Conservation (phyloP, 148 eudicot species). For the Nyssa sinensis region DNA sequence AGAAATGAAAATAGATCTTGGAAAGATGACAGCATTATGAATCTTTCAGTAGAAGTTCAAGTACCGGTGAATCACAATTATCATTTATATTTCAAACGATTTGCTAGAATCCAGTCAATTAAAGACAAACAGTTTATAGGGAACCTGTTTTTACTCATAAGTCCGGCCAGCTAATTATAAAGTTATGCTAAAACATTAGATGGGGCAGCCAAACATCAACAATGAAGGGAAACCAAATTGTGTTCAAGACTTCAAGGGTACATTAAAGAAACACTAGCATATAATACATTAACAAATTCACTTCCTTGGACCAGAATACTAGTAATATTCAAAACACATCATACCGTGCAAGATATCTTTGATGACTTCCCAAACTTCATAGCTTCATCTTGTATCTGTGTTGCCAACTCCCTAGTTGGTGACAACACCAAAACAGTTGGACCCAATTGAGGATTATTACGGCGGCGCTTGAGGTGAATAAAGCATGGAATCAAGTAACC, state of each 20-base stretch:
- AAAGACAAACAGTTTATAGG: too few relatives aligned
- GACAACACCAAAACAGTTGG: conserved; percentile 90
- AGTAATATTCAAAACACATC: neutral
- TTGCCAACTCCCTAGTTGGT: conserved; percentile 94
- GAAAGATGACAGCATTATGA: neutral
- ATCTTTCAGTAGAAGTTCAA: neutral
- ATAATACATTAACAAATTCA: neutral
- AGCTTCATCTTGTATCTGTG: conserved; percentile 96
- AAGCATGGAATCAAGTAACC: conserved; percentile 89
- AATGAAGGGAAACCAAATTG: too few relatives aligned
- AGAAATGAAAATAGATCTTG: neutral
- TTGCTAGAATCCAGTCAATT: too few relatives aligned
- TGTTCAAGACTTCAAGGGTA: neutral
- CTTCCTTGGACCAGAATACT: neutral
- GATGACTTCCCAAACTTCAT: conserved; percentile 77
- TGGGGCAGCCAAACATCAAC: neutral
- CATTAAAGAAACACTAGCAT: neutral
- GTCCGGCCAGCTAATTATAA: too few relatives aligned
- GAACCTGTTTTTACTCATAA: too few relatives aligned
- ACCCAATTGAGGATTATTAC: conserved; percentile 71
- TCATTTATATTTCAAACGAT: too few relatives aligned
- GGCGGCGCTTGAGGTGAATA: conserved; percentile 60
- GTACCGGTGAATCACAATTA: too few relatives aligned
- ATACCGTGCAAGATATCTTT: conserved; percentile 71
- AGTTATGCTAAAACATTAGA: too few relatives aligned